A percentile compares a stretch with the other conserved stretches of the same genome.
Evolutionary conservation across 2,329 filamentous ascomycete species (phyloP).

Genomic region (Ceratocystis destructans): DNA sequence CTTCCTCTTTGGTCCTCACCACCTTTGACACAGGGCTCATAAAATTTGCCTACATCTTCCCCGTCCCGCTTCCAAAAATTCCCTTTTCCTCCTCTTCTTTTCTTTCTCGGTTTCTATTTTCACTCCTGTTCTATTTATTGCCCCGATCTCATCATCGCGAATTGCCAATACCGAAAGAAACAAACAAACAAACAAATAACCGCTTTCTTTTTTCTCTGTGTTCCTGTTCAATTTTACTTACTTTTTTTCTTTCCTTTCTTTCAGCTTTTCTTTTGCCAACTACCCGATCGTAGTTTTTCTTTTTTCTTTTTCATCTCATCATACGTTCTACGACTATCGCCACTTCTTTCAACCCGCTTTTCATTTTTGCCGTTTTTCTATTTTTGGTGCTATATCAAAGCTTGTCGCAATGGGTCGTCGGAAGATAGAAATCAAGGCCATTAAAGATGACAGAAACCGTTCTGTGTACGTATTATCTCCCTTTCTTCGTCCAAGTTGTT

Average conservation of each 20-base stretch:
- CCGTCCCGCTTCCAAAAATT: neutral
- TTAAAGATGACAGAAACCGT: constrained; percentile 95
- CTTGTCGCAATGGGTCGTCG: constrained; percentile 64
- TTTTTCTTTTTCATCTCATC: neutral
- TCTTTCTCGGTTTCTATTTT: constrained; percentile 3
- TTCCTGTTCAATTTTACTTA: neutral
- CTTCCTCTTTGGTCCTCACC: constrained; percentile 7
- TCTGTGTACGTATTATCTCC: constrained; percentile 61
- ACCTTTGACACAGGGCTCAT: constrained; percentile 2
- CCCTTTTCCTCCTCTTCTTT: neutral
- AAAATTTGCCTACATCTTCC: neutral
- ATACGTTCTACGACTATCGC: neutral
- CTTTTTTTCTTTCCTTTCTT: neutral
- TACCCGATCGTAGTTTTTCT: neutral
- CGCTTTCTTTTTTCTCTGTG: neutral
- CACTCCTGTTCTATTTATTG: constrained; percentile 4
- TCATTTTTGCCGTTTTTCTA: neutral
- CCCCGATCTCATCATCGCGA: neutral
- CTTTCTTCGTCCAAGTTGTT: neutral
- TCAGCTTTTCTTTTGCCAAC: neutral
- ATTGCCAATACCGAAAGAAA: neutral
- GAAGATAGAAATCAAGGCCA: constrained; percentile 99
- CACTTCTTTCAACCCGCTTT: neutral
- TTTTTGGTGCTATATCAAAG: neutral
- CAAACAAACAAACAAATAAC: neutral